Conservation (phyloP, 306 rosid genomes). For the Medicago ruthenica region DNA sequence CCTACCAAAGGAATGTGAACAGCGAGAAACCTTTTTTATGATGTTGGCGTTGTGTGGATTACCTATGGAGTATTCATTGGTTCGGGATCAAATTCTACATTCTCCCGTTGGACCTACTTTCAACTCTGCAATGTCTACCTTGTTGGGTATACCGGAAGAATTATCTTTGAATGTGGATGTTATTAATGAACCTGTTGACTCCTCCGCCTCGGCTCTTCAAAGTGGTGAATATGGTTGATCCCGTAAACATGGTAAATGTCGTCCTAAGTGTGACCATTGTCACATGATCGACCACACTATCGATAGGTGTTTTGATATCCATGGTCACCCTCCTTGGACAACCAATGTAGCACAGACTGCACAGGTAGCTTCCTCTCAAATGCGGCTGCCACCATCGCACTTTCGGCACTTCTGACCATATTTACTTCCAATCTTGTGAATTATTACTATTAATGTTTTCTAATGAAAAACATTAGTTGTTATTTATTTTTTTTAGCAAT, state of each 20-base stretch:
- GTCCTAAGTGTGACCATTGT: not conserved
- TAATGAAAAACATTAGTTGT: too few species aligned
- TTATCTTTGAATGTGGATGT: not conserved
- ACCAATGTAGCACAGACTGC: not conserved
- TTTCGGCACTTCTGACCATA: not conserved
- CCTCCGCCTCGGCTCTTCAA: not conserved
- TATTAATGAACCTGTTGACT: not conserved
- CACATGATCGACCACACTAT: not conserved
- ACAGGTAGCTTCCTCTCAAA: not conserved
- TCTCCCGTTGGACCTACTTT: not conserved
- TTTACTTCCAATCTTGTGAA: not conserved
- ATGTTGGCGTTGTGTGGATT: not conserved
- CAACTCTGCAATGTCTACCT: not conserved
- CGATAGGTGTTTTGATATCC: not conserved
- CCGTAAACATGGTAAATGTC: not conserved
- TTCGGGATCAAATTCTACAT: not conserved
- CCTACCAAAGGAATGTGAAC: not conserved
- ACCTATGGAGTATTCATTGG: not conserved
- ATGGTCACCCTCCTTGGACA: not conserved
- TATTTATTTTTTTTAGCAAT: too few species aligned
- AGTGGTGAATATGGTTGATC: too few species aligned
- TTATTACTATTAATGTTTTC: too few species aligned
- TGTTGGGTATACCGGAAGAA: slow-evolving; percentile 5
- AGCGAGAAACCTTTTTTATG: not conserved
- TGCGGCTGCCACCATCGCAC: not conserved